These are phyloP conservation scores for Euphorbia celastroides DNA, from an alignment of 441 rosid genomes.

Conservation along the genomic window DNA sequence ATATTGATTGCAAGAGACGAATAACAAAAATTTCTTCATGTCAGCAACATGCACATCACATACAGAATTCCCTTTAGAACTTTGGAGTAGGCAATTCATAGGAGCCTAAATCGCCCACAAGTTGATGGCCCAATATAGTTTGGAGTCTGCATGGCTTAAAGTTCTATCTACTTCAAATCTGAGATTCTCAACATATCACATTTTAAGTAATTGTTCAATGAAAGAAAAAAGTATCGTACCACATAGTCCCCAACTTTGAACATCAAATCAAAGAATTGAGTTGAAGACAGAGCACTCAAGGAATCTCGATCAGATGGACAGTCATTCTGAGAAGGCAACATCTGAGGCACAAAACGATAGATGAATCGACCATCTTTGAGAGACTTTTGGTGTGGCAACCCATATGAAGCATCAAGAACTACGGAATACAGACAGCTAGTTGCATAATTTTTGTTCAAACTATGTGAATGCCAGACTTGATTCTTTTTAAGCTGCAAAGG, in stretches of 20 bases:
- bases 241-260: slow-evolving; percentile 87
- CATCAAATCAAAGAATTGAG: slow-evolving; percentile 48
- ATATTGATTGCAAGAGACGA: not conserved
- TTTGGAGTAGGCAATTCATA: not conserved
- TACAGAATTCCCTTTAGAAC: not conserved
- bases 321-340: slow-evolving; percentile 23
- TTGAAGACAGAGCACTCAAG: slow-evolving; percentile 24
- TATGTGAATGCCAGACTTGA: slow-evolving; percentile 50
- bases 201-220: not conserved
- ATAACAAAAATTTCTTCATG: not conserved
- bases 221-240: slow-evolving; percentile 38
- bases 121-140: not conserved
- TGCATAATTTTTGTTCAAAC: slow-evolving; percentile 33
- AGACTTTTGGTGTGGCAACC: slow-evolving; percentile 40
- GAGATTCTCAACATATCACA: slow-evolving; percentile 12
- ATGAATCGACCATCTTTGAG: slow-evolving; percentile 53
- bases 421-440: slow-evolving; percentile 58
- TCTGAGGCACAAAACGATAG: slow-evolving; percentile 67
- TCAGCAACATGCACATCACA: not conserved
- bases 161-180: not conserved
- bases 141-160: not conserved
- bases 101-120: slow-evolving; percentile 1
- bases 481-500: slow-evolving; percentile 57
- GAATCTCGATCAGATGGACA: slow-evolving; percentile 35
- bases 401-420: slow-evolving; percentile 64